phyloP scores from a whole-genome alignment of 257 asterid genomes.

The Solanum appendiculatum region DNA sequence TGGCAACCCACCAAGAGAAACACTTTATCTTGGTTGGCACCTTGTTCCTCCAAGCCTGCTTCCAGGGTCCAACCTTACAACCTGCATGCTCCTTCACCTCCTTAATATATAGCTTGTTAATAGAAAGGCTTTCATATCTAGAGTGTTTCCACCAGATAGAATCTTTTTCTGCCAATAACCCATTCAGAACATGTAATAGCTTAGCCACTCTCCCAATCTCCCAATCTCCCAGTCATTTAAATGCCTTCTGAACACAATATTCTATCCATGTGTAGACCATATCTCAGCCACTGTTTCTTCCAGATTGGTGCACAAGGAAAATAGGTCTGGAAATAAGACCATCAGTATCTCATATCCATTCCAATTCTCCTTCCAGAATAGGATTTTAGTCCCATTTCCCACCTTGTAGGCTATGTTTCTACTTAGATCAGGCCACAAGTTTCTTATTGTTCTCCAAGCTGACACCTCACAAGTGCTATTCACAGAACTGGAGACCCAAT shows the following conservation, averaged over 20 bases:
- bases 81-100: neutral
- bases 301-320: neutral
- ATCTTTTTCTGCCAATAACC: neutral
- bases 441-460: too few relatives aligned
- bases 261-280: neutral
- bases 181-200: neutral
- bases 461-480: too few relatives aligned
- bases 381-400: too few relatives aligned
- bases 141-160: neutral
- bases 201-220: neutral
- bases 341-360: too few relatives aligned
- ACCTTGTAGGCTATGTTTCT: too few relatives aligned
- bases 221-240: neutral
- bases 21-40: neutral
- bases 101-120: neutral
- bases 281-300: neutral
- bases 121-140: neutral
- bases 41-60: neutral
- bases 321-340: neutral
- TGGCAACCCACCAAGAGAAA: neutral
- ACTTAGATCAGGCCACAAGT: too few relatives aligned
- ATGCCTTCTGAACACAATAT: neutral
- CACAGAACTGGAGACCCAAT: too few relatives aligned
- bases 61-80: neutral
- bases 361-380: too few relatives aligned